phyloP scores from a whole-genome alignment of 345 rosid genomes.

The Adansonia digitata region DNA sequence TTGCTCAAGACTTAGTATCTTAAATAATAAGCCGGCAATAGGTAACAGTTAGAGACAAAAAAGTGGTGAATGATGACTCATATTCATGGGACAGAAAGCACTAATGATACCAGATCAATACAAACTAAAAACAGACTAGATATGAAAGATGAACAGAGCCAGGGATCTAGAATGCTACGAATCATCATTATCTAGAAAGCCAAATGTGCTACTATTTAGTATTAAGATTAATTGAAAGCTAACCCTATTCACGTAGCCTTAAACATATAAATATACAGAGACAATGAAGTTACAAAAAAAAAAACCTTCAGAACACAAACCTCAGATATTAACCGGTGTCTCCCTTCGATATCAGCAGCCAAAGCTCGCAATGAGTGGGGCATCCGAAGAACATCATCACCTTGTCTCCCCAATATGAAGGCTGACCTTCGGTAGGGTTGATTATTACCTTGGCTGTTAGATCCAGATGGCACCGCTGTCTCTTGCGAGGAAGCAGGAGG shows the following conservation, averaged over 20 bases:
- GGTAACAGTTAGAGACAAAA: too few species aligned
- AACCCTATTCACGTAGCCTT: neutral
- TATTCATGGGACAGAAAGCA: neutral
- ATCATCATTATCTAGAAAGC: neutral
- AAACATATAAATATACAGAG: neutral
- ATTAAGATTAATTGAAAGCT: neutral
- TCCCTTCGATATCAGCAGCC: slow-evolving; percentile 63
- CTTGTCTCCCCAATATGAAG: slow-evolving; percentile 47
- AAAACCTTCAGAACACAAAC: slow-evolving; percentile 28
- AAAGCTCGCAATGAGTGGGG: slow-evolving; percentile 55
- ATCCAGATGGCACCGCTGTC: slow-evolving; percentile 40
- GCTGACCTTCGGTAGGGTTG: slow-evolving; percentile 44
- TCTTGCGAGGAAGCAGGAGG: slow-evolving; percentile 55
- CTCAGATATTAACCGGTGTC: slow-evolving; percentile 69
- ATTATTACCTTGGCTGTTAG: slow-evolving; percentile 45
- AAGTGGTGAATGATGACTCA: neutral
- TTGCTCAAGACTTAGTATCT: too few species aligned
- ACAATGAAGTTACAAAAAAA: neutral
- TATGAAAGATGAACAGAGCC: too few species aligned
- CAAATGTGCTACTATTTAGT: too few species aligned
- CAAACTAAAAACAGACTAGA: too few species aligned
- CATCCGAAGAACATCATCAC: slow-evolving; percentile 45
- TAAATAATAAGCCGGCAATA: too few species aligned
- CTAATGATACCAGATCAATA: too few species aligned
- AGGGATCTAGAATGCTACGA: neutral